These are phyloP conservation scores for Aspergillus sp. DNA, from an alignment of 2,329 filamentous ascomycete genomes.

Conservation along the genomic window DNA sequence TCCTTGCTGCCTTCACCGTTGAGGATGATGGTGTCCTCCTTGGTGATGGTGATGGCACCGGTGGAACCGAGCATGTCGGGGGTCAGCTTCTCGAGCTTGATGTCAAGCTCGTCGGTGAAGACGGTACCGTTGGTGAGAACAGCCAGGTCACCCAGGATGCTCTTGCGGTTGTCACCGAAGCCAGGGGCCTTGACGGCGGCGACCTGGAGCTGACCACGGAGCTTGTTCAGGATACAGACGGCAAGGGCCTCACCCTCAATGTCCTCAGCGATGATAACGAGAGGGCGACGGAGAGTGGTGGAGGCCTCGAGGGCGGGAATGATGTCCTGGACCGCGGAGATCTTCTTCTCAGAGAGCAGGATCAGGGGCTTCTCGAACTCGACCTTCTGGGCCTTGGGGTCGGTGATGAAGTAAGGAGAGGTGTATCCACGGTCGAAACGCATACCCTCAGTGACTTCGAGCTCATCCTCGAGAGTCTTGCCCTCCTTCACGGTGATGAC, in stretches of 20 bases:
- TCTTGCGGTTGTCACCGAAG: constrained; percentile 99
- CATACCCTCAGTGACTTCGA: constrained; percentile 99
- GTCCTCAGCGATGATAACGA: constrained; percentile 98
- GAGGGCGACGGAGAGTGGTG: constrained; percentile 88
- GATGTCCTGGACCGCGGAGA: constrained; percentile 98
- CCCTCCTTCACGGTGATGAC: constrained; percentile 99
- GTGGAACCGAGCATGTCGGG: constrained; percentile 94
- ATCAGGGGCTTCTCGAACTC: constrained; percentile 99
- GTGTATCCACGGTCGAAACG: constrained; percentile 98
- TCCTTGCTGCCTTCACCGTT: constrained; percentile 98
- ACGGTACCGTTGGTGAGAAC: constrained; percentile 95
- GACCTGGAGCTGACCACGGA: constrained; percentile 97
- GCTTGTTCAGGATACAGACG: constrained; percentile 99
- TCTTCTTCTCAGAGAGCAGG: constrained; percentile 99
- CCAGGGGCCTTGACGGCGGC: constrained; percentile 98
- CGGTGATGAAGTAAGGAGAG: constrained; percentile 99
- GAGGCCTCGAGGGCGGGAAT: constrained; percentile 97
- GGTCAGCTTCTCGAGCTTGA: constrained; percentile 98
- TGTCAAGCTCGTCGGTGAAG: constrained; percentile 96
- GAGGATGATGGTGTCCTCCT: constrained; percentile 98
- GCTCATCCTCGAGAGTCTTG: constrained; percentile 96
- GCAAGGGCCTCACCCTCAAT: constrained; percentile 98
- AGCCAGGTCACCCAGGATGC: constrained; percentile 93
- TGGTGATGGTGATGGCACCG: constrained; percentile 98
- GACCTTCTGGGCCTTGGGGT: constrained; percentile 96